These are phyloP conservation scores for Tulasnella calospora DNA, from an alignment of 768 basidiomycete species.

Conservation along the genomic window DNA sequence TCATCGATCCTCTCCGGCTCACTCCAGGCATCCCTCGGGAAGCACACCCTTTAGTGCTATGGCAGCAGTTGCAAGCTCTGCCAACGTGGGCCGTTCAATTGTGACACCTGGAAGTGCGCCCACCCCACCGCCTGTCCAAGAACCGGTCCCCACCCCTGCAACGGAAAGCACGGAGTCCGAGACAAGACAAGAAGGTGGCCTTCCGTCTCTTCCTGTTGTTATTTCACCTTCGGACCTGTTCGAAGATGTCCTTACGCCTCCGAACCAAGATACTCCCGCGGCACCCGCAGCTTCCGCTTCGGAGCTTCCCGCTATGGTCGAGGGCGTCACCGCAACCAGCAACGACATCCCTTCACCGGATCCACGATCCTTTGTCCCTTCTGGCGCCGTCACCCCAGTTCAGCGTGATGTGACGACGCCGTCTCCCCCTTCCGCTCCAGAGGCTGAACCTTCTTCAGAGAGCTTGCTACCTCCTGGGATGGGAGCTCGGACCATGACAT, in stretches of 20 bases:
- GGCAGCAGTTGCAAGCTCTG: slow-evolving; percentile 3
- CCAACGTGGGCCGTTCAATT: slow-evolving; percentile 14
- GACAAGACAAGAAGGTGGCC: neutral
- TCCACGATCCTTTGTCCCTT: neutral
- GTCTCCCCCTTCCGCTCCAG: neutral
- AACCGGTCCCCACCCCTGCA: neutral
- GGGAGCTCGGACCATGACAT: neutral
- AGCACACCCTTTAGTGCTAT: slow-evolving; percentile 13
- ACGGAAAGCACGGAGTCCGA: neutral
- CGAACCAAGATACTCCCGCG: neutral
- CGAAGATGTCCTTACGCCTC: slow-evolving; percentile 9
- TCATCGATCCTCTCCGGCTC: slow-evolving; percentile 20
- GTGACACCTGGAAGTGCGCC: neutral
- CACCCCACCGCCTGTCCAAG: neutral
- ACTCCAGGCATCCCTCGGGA: slow-evolving; percentile 11
- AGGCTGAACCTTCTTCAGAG: neutral
- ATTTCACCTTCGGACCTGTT: slow-evolving; percentile 4
- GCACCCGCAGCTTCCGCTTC: neutral
- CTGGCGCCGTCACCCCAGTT: neutral
- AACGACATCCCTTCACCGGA: slow-evolving; percentile 21
- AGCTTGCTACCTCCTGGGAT: neutral
- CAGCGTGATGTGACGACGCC: neutral
- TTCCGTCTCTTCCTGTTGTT: slow-evolving; percentile 19
- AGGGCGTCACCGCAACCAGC: slow-evolving; percentile 18
- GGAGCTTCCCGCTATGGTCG: slow-evolving; percentile 9